Conservation (phyloP, 805 yeast genomes). For the Ogataea neopini region DNA sequence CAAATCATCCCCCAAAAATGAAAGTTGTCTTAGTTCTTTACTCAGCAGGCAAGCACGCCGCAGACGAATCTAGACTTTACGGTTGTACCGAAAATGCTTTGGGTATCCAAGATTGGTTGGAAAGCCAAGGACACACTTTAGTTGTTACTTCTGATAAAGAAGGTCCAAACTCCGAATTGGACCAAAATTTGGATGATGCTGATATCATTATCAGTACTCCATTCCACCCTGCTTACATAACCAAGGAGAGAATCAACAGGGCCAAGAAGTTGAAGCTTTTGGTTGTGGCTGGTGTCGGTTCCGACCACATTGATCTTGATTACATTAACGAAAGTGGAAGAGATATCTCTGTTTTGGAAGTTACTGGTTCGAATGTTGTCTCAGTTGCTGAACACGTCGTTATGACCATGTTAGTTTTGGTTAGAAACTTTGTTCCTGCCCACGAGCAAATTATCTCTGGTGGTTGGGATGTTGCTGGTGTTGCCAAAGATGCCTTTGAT, state of each 20-base stretch:
- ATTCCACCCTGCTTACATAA: slow-evolving; percentile 78
- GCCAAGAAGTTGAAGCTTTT: slow-evolving; percentile 71
- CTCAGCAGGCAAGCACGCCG: slow-evolving; percentile 59
- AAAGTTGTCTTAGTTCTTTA: slow-evolving; percentile 60
- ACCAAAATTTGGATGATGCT: slow-evolving; percentile 66
- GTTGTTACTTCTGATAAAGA: slow-evolving; percentile 71
- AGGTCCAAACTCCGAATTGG: slow-evolving; percentile 57
- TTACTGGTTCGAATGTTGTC: slow-evolving; percentile 78
- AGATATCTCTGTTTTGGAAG: slow-evolving; percentile 71
- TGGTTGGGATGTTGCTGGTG: slow-evolving; percentile 76
- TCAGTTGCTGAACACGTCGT: slow-evolving; percentile 82
- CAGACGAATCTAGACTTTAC: slow-evolving; percentile 57
- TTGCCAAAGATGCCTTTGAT: slow-evolving; percentile 73
- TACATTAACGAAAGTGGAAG: slow-evolving; percentile 59
- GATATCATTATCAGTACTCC: slow-evolving; percentile 82
- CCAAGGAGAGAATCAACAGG: slow-evolving; percentile 61
- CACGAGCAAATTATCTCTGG: slow-evolving; percentile 64
- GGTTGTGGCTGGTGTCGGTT: slow-evolving; percentile 84
- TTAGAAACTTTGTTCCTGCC: slow-evolving; percentile 78
- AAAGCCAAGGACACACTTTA: slow-evolving; percentile 64
- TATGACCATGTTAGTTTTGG: slow-evolving; percentile 69
- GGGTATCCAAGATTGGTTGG: slow-evolving; percentile 66
- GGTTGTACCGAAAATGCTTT: slow-evolving; percentile 78
- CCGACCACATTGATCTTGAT: slow-evolving; percentile 74
- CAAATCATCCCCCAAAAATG: slow-evolving; percentile 15